Base-by-base conservation (phyloP, 2,329 filamentous ascomycete genomes). In the Xylariaceae sp. region DNA sequence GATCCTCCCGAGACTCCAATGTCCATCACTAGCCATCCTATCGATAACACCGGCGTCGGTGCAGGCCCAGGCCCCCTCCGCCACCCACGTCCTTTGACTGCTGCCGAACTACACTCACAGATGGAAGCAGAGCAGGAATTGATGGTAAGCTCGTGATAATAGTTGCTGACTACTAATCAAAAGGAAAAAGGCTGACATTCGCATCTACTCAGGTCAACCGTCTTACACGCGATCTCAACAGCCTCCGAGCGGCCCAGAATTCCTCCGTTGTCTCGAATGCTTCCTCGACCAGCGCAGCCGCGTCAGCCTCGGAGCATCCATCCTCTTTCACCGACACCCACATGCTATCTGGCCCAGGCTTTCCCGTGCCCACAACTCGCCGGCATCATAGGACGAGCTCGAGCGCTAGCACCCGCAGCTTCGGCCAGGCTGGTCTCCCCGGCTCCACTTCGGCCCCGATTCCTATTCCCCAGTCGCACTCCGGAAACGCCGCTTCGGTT, bases 91-190 rank as follows among this genome's bases (percentile, higher is more conserved):
- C 91, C 91, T 3, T 71, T 96, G 64, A 96, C 92, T 0, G 84
- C 89, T 2, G 86, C 89, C 3, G 92, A 97, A 65, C 75, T 97
- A 50, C 90, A 96, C 66, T 75, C 87, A 48, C 82, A 95, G 69
- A 75, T 96, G 21, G 92, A 97, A 68, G 93, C 94, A 67, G 92
- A 97, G 64, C 91, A 97, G 59, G 92, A 97, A 67, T 88, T 90
- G 27, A 85, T 96, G 22, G 51, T 53, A 45, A 40, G 49, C 23
- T 14, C 2, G 11, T 17, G n/a, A n/a, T n/a, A n/a, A n/a, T n/a
- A n/a, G n/a, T n/a, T n/a, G n/a, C n/a, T n/a, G n/a, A n/a, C n/a
- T n/a, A n/a, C n/a, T n/a, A n/a, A n/a, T n/a, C n/a, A n/a, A n/a
- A n/a, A n/a, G n/a, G n/a, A n/a, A n/a, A n/a, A n/a, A n/a, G 19